Evolutionary conservation across 2,329 filamentous ascomycete species (phyloP), one percentile per base, ranked within the genome.

Genomic region (Neopestalotiopsis rosae): DNA sequence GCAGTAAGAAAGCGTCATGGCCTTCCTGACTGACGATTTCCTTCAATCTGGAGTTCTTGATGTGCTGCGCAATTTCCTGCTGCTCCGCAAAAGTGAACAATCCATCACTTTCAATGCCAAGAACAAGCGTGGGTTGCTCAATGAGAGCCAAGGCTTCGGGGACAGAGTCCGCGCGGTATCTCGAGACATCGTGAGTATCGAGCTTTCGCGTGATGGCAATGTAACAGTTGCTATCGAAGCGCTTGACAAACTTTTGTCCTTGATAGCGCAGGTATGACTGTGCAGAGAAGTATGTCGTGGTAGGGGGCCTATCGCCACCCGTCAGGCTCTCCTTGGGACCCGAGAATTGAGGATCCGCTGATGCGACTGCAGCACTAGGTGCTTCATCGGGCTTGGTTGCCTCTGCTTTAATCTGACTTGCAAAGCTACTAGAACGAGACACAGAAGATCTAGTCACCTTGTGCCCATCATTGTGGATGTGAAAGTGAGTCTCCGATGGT

Each of bases 151-250:
- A 86, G 0, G 95, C 95, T 69, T 94, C 90, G 32, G 88, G 87
- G 40, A 97, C 90, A 32, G 87, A 85, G 56, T 82, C 74, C n/a
- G 89, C 83, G 5, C 95, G 91, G 77, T 91, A 89, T 57, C 95
- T 89, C 14, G 94, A 97, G 32, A 99, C 90, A 79, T 99, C 96
- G 80, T 99, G 96, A 0, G 96, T 98, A 79, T 99, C 96, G 17
- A 99, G 89, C 81, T 99, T 99, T 76, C 96, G 92, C 4, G 96
- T 98, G 81, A 99, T 98, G 73, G 96, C 95, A 74, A 99, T 98
- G 83, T 99, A 99, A 83, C 96, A 99, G 80, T 99, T 99, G 76
- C 94, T 94, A 81, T 99, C 96, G 80, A 98, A 99, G 10, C 96
- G 92, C 80, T 93, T 94, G 75, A 98, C 96, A 76, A 99, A 99